Evolutionary conservation across 1,284 basidiomycete species (phyloP), one percentile per base, ranked within the genome.

Genomic region (Leccinum griseonigrum): DNA sequence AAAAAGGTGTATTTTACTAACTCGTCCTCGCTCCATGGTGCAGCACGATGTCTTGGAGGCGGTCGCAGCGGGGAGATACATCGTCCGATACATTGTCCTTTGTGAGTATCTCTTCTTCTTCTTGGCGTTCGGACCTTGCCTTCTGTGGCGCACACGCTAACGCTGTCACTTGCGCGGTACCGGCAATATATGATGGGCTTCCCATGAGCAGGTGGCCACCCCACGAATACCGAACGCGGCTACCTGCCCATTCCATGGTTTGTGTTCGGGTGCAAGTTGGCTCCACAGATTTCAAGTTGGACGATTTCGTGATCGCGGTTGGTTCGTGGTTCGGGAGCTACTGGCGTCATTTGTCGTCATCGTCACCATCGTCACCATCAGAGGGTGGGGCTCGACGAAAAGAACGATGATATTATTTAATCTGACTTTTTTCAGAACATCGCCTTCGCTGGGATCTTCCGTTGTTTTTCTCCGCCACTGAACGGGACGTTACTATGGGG

Each of bases 11-110:
- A 28, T 18, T 11, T 51, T 50, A 46, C 62, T 68, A 57, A 72
- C 28, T 58, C 13, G 5, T 56, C 38, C 51, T 9, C 7, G 13
- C 26, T 1, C 22, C 46, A 26, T 11, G 16, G 29, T 60, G 59
- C 73, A 94, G 91, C 93, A 96, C 72, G 90, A 95, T 63, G 86
- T 95, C 54, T 80, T 96, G 31, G 90, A 91, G 3, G 83, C 88
- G 2, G 80, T 92, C 1, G 91, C 90, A 13, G 76, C 77, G 54
- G 91, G 91, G 50, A 85, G 22, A 22, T 22, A 22, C 22, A 22
- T 22, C 22, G 22, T 22, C 22, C 22, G 81, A 68, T 83, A 90
- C 67, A 88, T 96, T 69, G 83, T 95, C 65, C 81, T 96, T 58
- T 93, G 92, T 87, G 77, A 76, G 85, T 67, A 18, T 56, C 55